These are phyloP conservation scores for Colletotrichum godetiae DNA, from an alignment of 2,329 filamentous ascomycete genomes.

Conservation along the genomic window DNA sequence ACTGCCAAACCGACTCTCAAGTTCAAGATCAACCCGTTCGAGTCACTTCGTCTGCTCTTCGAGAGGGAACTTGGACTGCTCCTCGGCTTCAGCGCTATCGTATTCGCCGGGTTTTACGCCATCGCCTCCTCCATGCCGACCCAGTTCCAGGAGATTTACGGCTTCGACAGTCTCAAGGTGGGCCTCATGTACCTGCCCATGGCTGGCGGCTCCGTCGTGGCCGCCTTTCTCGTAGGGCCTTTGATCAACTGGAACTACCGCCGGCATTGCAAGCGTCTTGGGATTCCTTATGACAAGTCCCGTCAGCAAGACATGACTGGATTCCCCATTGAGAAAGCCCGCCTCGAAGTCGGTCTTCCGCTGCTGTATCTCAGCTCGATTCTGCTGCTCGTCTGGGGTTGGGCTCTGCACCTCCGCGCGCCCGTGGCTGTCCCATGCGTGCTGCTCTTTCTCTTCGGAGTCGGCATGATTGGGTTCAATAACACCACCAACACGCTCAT, in stretches of 20 bases:
- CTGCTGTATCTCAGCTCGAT: conserved; percentile 62
- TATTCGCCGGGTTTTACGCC: conserved; percentile 63
- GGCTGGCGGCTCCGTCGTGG: conserved; percentile 59
- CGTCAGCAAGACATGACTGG: conserved; percentile 60
- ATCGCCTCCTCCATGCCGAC: conserved; percentile 57
- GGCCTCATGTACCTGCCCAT: conserved; percentile 66
- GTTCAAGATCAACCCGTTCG: conserved; percentile 55
- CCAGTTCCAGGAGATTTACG: conserved; percentile 63
- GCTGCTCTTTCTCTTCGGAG: conserved; percentile 58
- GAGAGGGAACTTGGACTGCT: conserved; percentile 57
- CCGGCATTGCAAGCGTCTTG: conserved; percentile 65
- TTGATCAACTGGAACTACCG: conserved; percentile 76
- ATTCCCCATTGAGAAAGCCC: conserved; percentile 64
- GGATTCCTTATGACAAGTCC: conserved; percentile 63
- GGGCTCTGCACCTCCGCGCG: conserved; percentile 56
- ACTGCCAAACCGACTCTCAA: conserved; percentile 42
- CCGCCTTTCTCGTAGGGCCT: conserved; percentile 60
- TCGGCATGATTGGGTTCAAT: conserved; percentile 64
- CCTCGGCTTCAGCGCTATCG: conserved; percentile 55
- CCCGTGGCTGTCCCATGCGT: conserved; percentile 60
- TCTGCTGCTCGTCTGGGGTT: conserved; percentile 62
- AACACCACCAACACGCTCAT: conserved; percentile 64
- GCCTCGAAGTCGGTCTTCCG: conserved; percentile 61
- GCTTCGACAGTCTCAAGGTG: conserved; percentile 65
- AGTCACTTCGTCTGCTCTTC: conserved; percentile 52